Conservation (phyloP, 2,329 filamentous ascomycete genomes). For the Claviceps spartinae region DNA sequence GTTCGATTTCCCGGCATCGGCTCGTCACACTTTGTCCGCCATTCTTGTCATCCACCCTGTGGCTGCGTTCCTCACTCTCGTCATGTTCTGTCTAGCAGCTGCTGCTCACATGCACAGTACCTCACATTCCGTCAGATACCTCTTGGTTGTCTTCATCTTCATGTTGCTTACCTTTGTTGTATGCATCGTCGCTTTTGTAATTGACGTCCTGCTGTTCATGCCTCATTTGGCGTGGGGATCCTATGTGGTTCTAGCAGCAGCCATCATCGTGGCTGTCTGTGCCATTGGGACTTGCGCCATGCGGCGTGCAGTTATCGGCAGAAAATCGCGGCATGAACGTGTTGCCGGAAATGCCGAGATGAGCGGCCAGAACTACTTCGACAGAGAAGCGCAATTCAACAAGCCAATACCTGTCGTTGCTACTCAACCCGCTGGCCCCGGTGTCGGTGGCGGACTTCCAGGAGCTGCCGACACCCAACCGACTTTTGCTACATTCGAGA, state of each 20-base stretch:
- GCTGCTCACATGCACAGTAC: constrained; percentile 77
- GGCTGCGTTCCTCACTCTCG: constrained; percentile 70
- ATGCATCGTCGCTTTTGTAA: constrained; percentile 74
- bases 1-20: constrained; percentile 43
- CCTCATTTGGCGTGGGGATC: constrained; percentile 90
- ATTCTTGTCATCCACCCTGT: constrained; percentile 90
- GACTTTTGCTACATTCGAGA: constrained; percentile 53
- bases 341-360: constrained; percentile 94
- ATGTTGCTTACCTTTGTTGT: constrained; percentile 74
- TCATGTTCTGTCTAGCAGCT: constrained; percentile 69
- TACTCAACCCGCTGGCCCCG: constrained; percentile 45
- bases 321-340: constrained; percentile 83
- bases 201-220: constrained; percentile 89
- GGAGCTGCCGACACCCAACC: constrained; percentile 34
- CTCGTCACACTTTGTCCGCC: constrained; percentile 57
- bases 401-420: constrained; percentile 27
- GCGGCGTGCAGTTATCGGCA: constrained; percentile 78
- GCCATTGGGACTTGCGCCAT: constrained; percentile 86
- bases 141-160: constrained; percentile 74
- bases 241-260: constrained; percentile 82
- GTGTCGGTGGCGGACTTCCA: constrained; percentile 41
- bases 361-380: constrained; percentile 89
- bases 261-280: constrained; percentile 69
- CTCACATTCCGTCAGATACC: constrained; percentile 78
- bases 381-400: constrained; percentile 44